phyloP scores from a whole-genome alignment of 768 basidiomycete species.

The Suillus americanus region DNA sequence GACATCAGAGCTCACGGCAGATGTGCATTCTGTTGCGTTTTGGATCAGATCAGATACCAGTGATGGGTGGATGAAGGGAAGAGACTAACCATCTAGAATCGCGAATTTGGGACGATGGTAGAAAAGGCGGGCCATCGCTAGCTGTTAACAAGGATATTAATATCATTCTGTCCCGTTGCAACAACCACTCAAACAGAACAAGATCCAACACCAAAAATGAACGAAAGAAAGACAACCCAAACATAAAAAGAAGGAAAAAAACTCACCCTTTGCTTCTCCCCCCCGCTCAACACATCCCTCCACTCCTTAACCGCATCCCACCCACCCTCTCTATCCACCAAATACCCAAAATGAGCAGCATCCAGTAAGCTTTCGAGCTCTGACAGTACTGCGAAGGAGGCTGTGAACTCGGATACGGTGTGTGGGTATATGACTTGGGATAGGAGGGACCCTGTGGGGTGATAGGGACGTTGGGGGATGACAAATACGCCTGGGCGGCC shows the following conservation, averaged over 20 bases:
- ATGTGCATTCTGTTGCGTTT: conserved; percentile 74
- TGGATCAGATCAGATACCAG: conserved; percentile 48
- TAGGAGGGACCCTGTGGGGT: conserved; percentile 82
- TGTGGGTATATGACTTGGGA: conserved; percentile 84
- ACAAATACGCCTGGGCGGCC: conserved; percentile 64
- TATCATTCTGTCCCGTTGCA: background rate
- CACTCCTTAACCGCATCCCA: conserved; percentile 91
- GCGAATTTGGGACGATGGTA: conserved; percentile 85
- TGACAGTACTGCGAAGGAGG: conserved; percentile 44
- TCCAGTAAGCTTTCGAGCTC: conserved; percentile 79
- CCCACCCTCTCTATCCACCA: conserved; percentile 87
- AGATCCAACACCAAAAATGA: conserved; percentile 3
- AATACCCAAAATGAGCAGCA: conserved; percentile 79
- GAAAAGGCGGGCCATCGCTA: conserved; percentile 92
- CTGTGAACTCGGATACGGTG: background rate
- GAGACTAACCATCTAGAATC: conserved; percentile 53
- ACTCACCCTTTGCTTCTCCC: conserved; percentile 89
- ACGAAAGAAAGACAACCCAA: too few relatives aligned
- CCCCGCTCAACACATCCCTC: conserved; percentile 93
- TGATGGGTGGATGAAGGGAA: background rate
- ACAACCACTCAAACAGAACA: background rate
- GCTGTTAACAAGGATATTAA: conserved; percentile 37
- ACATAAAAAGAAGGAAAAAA: background rate
- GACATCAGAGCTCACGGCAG: conserved; percentile 93
- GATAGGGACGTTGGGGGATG: conserved; percentile 91